These are phyloP conservation scores for Myochromella boudieri DNA, from an alignment of 768 basidiomycete genomes.

Conservation along the genomic window DNA sequence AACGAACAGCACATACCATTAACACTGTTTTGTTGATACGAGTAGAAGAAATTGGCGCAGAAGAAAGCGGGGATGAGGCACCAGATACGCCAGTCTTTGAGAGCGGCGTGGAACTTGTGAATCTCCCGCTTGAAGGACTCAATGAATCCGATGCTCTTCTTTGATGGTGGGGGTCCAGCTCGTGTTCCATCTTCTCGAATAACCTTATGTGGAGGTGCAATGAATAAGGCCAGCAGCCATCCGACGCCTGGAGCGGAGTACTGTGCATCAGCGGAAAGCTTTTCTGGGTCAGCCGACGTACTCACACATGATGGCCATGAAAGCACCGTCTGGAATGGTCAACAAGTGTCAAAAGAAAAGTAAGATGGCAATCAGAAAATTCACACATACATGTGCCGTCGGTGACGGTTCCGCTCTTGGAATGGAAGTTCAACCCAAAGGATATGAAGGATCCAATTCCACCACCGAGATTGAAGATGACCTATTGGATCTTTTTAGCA, in stretches of 20 bases:
- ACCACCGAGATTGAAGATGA: conserved; percentile 29
- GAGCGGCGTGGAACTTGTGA: conserved; percentile 18
- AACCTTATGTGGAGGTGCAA: conserved; percentile 27
- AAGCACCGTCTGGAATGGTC: conserved; percentile 23
- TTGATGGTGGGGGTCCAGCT: conserved; percentile 21
- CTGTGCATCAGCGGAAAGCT: background rate
- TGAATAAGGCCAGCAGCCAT: conserved; percentile 22
- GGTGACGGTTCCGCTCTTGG: conserved; percentile 26
- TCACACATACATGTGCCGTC: conserved; percentile 26
- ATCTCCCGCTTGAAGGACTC: conserved; percentile 20
- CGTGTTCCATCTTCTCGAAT: conserved; percentile 23
- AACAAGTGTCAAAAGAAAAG: background rate
- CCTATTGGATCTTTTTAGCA: conserved; percentile 6
- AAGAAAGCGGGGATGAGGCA: conserved; percentile 28
- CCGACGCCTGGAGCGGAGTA: conserved; percentile 17
- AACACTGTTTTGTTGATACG: conserved; percentile 28
- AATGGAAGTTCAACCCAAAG: conserved; percentile 27
- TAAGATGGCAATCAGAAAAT: background rate
- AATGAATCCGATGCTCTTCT: conserved; percentile 10
- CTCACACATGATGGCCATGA: conserved; percentile 29
- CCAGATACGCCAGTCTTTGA: conserved; percentile 26
- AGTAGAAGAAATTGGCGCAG: conserved; percentile 32
- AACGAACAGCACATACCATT: conserved; percentile 17
- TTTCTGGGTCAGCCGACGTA: background rate
- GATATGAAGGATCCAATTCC: conserved; percentile 31